Conservation (phyloP, 2,329 filamentous ascomycete species). For the Pseudocercospora musae region DNA sequence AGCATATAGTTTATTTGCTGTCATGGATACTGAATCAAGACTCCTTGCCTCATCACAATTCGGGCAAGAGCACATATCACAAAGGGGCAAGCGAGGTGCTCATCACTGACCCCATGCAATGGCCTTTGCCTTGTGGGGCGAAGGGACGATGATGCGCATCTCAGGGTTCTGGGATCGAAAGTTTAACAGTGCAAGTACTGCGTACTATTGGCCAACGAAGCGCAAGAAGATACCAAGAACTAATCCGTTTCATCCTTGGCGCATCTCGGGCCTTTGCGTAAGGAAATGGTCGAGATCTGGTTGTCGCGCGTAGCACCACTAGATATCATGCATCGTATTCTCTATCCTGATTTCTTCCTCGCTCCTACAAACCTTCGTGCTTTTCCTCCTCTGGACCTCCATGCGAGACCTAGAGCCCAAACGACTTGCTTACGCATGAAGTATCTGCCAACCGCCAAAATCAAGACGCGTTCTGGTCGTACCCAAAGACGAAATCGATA, state of each 20-base stretch:
- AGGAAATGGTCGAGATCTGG: neutral
- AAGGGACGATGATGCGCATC: neutral
- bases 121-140: neutral
- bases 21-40: neutral
- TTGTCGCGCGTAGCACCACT: neutral
- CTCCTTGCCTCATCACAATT: neutral
- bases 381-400: too few species aligned
- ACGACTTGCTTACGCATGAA: too few species aligned
- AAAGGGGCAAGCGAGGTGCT: neutral
- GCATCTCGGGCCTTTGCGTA: neutral
- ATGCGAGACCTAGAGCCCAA: too few species aligned
- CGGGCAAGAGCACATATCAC: neutral
- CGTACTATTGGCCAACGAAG: neutral
- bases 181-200: neutral
- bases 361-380: too few species aligned
- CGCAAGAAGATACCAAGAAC: neutral
- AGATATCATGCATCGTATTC: neutral
- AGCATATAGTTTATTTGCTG: neutral
- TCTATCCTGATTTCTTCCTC: neutral
- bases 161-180: constrained; percentile 3
- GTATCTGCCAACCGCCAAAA: too few species aligned
- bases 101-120: neutral
- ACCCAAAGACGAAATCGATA: too few species aligned
- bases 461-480: too few species aligned
- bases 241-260: neutral